Evolutionary conservation across 2,329 filamentous ascomycete genomes (phyloP).

Genomic region (Aschersonia sp.): DNA sequence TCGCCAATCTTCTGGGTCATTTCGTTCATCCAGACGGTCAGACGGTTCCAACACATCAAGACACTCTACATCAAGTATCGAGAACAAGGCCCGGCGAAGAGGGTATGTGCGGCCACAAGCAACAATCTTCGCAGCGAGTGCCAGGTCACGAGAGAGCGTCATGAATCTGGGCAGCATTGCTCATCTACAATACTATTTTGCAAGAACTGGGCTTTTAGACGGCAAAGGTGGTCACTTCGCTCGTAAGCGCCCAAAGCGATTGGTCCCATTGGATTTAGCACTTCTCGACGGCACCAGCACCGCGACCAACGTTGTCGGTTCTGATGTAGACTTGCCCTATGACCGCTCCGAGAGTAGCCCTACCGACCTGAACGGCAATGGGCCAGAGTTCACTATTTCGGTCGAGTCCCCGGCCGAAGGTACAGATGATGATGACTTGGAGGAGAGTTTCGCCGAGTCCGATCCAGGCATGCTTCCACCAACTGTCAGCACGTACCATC

Average conservation of each 20-base stretch:
- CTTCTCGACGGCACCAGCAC: conserved; percentile 24
- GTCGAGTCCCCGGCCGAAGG: conserved; percentile 34
- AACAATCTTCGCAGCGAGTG: conserved; percentile 82
- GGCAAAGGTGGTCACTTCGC: conserved; percentile 81
- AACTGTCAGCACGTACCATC: conserved; percentile 89
- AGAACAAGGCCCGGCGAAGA: conserved; percentile 39
- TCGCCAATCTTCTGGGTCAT: conserved; percentile 51
- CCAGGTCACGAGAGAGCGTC: conserved; percentile 82
- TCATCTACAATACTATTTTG: conserved; percentile 97
- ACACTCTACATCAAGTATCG: conserved; percentile 30
- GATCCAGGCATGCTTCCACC: conserved; percentile 83
- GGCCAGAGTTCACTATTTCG: conserved; percentile 20
- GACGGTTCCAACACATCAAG: conserved; percentile 25
- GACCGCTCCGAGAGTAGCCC: conserved; percentile 44
- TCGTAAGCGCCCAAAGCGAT: conserved; percentile 52
- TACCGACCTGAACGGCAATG: conserved; percentile 33
- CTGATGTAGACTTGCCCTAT: conserved; percentile 45
- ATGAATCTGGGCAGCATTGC: conserved; percentile 94
- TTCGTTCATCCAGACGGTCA: conserved; percentile 27
- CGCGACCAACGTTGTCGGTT: conserved; percentile 23
- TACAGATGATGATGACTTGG: conserved; percentile 31
- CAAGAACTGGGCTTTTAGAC: conserved; percentile 81
- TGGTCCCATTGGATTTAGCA: conserved; percentile 42
- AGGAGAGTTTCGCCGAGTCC: conserved; percentile 44
- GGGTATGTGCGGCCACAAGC: conserved; percentile 82